Evolutionary conservation across 495 filamentous ascomycete genomes (phyloP).

Genomic region (Neurospora sp.): DNA sequence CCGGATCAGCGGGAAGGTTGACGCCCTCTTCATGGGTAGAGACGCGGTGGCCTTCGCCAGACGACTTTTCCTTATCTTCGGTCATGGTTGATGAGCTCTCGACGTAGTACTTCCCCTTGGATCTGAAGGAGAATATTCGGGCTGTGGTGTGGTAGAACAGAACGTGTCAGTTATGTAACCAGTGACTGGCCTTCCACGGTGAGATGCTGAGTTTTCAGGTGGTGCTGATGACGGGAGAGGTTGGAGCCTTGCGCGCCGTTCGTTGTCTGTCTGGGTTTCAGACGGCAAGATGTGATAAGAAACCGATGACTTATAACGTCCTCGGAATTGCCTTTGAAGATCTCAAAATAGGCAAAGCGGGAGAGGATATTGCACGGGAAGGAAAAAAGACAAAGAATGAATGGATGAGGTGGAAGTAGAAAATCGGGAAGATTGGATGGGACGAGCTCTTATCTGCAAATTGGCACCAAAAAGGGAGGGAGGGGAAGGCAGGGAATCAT

Average conservation of each 20-base stretch:
- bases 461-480: not conserved
- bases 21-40: slow-evolving; percentile 16
- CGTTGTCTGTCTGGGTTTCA: not conserved
- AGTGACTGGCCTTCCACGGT: not conserved
- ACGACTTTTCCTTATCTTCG: slow-evolving; percentile 19
- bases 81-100: slow-evolving; percentile 14
- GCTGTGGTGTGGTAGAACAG: not conserved
- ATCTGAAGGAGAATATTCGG: slow-evolving; percentile 1
- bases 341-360: not conserved
- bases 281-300: not conserved
- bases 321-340: not conserved
- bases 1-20: slow-evolving; percentile 43
- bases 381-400: not conserved
- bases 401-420: not conserved
- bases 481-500: not conserved
- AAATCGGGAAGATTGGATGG: not conserved
- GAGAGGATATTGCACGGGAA: not conserved
- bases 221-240: not conserved
- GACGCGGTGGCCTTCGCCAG: slow-evolving; percentile 20
- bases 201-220: not conserved
- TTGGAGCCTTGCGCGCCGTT: not conserved
- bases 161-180: slow-evolving; percentile 3
- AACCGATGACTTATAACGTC: not conserved
- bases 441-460: not conserved
- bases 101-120: slow-evolving; percentile 6